Evolutionary conservation across 2,329 filamentous ascomycete genomes (phyloP), one percentile per base, ranked within the genome.

Genomic region (Alternaria sp.): DNA sequence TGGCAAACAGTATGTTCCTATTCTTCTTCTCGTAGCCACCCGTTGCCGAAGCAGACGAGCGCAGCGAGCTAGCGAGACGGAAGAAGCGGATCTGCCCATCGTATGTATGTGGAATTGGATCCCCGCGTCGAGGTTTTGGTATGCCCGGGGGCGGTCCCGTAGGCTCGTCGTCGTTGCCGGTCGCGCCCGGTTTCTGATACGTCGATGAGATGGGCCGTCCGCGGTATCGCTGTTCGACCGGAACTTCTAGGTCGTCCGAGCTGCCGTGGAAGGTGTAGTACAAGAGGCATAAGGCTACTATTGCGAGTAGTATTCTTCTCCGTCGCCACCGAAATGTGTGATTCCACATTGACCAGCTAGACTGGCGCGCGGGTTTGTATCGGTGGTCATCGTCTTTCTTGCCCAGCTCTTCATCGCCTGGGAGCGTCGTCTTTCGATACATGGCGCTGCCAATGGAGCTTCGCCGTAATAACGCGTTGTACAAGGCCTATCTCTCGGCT

Each of bases 1-100:
- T 89, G 5, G 90, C 90, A 76, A 97, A 97, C 4, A 97, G 79
- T 15, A 97, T 86, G 72, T 94, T 94, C 55, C 87, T 87, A 73
- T 92, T 92, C 41, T 81, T 75, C 30, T 76, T 66, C 57, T 82
- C 82, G 53, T 80, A 79, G 5, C 89, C 89, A 25, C 82, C 81
- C 0, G 87, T 88, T 20, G 79, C 82, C 8, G 83, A 77, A 46
- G 90, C 87, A 12, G 55, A 49, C 12, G 83, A 84, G 49, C 89
- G 87, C 44, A 97, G 82, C 4, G 90, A 89, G 18, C 79, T 74
- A 1, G 87, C 87, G 45, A 97, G 85, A 11, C 87, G 79, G 70
- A 86, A 87, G 75, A 93, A 94, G 71, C 84, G 88, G 69, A 96
- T 85, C 2, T 87, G 87, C 1, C 92, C 94, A 66, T 90, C 87